Conservation (phyloP, 352 stramenopile species). For the Pythium aquatile region DNA sequence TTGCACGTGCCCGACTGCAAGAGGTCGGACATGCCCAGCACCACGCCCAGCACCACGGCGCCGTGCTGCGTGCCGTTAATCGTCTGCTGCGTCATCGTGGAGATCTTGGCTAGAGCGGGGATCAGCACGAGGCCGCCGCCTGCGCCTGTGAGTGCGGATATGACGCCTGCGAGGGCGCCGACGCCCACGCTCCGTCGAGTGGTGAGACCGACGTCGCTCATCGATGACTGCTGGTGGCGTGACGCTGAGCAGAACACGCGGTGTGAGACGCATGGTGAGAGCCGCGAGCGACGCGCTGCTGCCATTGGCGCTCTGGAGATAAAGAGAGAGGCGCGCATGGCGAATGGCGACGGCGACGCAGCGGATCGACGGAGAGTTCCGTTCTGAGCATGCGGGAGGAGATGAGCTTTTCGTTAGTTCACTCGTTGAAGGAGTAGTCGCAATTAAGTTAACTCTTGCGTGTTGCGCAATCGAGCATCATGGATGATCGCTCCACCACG, state of each 20-base stretch:
- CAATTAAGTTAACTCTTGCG: constrained; percentile 16
- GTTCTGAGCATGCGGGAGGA: not conserved
- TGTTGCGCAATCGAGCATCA: not conserved
- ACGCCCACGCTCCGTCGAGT: constrained; percentile 26
- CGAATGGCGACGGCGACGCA: not conserved
- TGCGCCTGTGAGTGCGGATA: constrained; percentile 75
- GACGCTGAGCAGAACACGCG: constrained; percentile 8
- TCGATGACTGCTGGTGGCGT: not conserved
- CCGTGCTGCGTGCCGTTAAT: constrained; percentile 81
- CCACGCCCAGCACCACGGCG: constrained; percentile 60
- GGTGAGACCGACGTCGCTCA: not conserved
- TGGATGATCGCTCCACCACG: not conserved
- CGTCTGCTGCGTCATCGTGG: constrained; percentile 64
- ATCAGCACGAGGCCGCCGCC: constrained; percentile 75
- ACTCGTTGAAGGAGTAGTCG: not conserved
- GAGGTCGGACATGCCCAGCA: constrained; percentile 69
- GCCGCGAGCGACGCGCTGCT: not conserved
- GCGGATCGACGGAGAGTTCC: not conserved
- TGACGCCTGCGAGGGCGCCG: constrained; percentile 53
- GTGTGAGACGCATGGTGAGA: not conserved
- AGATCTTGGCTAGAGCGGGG: constrained; percentile 73
- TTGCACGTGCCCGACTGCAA: constrained; percentile 63
- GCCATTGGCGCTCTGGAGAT: not conserved
- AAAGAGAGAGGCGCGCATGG: not conserved
- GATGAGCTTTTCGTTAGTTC: not conserved